Evolutionary conservation across 805 yeast genomes (phyloP).

Genomic region (Metschnikowia matae): DNA sequence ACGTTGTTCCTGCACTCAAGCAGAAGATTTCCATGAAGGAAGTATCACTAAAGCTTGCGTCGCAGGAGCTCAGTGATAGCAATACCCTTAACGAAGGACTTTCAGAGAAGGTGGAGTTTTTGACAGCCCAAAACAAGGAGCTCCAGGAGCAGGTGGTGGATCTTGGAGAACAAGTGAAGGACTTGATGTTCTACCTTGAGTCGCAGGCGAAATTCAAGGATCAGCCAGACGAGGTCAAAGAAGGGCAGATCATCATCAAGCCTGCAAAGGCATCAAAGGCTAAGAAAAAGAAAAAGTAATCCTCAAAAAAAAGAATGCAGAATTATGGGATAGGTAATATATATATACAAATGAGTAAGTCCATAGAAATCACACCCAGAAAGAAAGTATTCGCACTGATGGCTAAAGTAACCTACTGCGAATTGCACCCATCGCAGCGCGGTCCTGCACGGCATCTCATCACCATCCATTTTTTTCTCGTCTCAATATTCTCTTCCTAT

Average conservation of each 20-base stretch:
- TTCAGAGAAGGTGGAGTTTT: conserved; percentile 34
- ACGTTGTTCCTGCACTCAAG: conserved; percentile 32
- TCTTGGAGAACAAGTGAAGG: conserved; percentile 61
- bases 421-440: conserved; percentile 3
- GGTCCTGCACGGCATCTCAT: conserved; percentile 5
- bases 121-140: conserved; percentile 23
- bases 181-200: conserved; percentile 76
- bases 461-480: conserved; percentile 1
- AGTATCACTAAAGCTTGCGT: conserved; percentile 24
- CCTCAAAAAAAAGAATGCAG: neutral
- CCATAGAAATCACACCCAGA: neutral
- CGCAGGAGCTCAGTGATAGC: conserved; percentile 30
- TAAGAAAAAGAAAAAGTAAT: conserved; percentile 7
- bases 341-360: no score
- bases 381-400: neutral
- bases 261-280: conserved; percentile 15
- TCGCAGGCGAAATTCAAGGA: conserved; percentile 67
- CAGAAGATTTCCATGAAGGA: conserved; percentile 28
- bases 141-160: conserved; percentile 43
- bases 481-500: conserved; percentile 1
- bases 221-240: conserved; percentile 66
- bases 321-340: neutral
- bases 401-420: neutral
- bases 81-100: conserved; percentile 37
- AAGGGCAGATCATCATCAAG: conserved; percentile 59